Conservation (phyloP, 768 basidiomycete genomes). For the Scleroderma bovista region DNA sequence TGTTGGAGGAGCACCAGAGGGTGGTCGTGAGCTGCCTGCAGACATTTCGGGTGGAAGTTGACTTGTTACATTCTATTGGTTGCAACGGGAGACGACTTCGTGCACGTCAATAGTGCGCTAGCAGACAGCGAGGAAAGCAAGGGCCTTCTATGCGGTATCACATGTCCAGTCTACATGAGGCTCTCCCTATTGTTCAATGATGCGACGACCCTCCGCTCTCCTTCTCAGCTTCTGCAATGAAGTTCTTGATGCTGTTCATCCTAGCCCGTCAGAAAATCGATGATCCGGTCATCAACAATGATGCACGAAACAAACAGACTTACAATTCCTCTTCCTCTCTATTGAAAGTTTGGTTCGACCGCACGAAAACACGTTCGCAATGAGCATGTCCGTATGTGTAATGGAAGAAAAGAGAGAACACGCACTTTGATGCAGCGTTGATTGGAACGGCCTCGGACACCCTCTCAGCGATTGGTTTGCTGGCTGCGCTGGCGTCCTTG, state of each 20-base stretch:
- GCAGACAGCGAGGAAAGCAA: neutral
- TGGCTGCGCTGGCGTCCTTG: conserved; percentile 37
- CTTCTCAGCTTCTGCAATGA: conserved; percentile 80
- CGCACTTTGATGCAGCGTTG: conserved; percentile 61
- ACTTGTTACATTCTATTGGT: too few relatives aligned
- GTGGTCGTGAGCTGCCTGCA: too few relatives aligned
- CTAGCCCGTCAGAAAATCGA: conserved; percentile 38
- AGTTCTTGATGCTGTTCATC: conserved; percentile 69
- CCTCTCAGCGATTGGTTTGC: conserved; percentile 44
- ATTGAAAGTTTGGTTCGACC: conserved; percentile 4
- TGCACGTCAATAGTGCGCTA: too few relatives aligned
- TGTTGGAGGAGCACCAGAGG: too few relatives aligned
- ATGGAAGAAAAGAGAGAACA: conserved; percentile 22
- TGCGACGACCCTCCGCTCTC: conserved; percentile 42
- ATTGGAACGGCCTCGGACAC: conserved; percentile 62
- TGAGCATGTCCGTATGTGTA: neutral
- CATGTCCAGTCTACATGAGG: neutral
- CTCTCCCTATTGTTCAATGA: neutral
- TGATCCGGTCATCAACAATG: conserved; percentile 21
- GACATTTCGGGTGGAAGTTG: too few relatives aligned
- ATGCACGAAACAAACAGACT: conserved; percentile 27
- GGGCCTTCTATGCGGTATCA: conserved; percentile 6
- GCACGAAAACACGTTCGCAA: neutral
- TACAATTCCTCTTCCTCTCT: conserved; percentile 88
- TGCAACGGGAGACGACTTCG: too few relatives aligned